phyloP scores from a whole-genome alignment of 441 rosid genomes.

The Daphne laureola region DNA sequence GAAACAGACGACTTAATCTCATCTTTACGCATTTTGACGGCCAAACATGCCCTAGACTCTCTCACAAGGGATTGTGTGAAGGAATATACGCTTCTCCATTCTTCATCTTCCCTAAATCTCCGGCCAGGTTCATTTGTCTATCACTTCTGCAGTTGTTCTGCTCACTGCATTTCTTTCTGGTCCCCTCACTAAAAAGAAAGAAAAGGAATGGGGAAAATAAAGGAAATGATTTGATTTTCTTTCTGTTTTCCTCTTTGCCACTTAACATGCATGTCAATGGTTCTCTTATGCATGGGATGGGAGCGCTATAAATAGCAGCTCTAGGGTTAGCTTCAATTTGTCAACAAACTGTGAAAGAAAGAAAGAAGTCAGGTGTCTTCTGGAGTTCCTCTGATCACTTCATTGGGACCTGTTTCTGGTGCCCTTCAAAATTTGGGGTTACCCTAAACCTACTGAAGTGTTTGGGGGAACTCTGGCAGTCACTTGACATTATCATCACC shows the following conservation, averaged over 20 bases:
- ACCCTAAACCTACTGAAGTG: conserved; percentile 33
- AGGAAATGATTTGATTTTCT: no score
- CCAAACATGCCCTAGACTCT: no score
- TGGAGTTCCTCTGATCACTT: conserved; percentile 44
- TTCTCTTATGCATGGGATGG: neutral
- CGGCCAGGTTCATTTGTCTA: no score
- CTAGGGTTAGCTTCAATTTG: neutral
- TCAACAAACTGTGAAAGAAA: neutral
- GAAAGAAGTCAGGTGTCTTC: conserved; percentile 19
- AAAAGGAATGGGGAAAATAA: no score
- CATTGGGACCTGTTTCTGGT: conserved; percentile 21
- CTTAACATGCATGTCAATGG: neutral
- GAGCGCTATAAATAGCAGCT: conserved; percentile 12
- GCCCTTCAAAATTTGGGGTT: neutral
- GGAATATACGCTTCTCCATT: neutral
- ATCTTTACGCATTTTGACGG: no score
- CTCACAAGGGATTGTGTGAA: no score
- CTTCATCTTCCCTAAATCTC: neutral
- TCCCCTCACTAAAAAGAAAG: conserved; percentile 5
- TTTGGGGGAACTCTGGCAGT: conserved; percentile 48
- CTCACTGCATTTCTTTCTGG: neutral
- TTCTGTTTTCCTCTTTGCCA: no score
- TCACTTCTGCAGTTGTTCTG: no score
- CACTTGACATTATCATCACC: conserved; percentile 15
- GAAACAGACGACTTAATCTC: no score